phyloP scores from a whole-genome alignment of 495 filamentous ascomycete species.

The Viridothelium virens region DNA sequence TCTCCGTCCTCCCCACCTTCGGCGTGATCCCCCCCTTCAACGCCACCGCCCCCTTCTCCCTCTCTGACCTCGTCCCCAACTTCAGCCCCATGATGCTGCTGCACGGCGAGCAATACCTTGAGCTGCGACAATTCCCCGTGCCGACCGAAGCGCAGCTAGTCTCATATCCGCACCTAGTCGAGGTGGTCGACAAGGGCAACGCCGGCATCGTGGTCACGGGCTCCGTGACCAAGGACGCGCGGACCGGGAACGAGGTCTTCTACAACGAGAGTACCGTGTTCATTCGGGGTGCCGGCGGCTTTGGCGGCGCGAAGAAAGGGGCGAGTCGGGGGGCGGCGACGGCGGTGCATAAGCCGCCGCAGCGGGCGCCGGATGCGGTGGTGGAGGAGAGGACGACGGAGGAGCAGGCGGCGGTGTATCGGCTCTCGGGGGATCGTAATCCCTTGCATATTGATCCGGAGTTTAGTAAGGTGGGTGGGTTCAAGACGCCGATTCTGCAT shows the following conservation, averaged over 20 bases:
- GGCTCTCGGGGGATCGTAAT: conserved; percentile 86
- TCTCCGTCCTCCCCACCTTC: conserved; percentile 89
- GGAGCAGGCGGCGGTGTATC: conserved; percentile 93
- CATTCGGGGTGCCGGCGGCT: conserved; percentile 86
- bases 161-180: conserved; percentile 78
- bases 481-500: conserved; percentile 91
- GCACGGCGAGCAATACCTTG: conserved; percentile 97
- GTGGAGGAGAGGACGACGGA: conserved; percentile 84
- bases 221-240: conserved; percentile 69
- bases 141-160: conserved; percentile 76
- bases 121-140: conserved; percentile 88
- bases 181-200: conserved; percentile 91
- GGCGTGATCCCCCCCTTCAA: conserved; percentile 92
- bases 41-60: conserved; percentile 68
- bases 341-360: conserved; percentile 67
- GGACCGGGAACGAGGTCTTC: conserved; percentile 80
- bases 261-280: conserved; percentile 93
- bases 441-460: conserved; percentile 92
- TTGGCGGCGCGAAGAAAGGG: conserved; percentile 77
- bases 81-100: conserved; percentile 99
- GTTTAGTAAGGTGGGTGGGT: conserved; percentile 91
- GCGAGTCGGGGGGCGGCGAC: conserved; percentile 70
- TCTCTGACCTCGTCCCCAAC: conserved; percentile 81
- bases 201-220: conserved; percentile 79
- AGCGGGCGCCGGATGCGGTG: conserved; percentile 68